These are phyloP conservation scores for Hansenula sp. DNA, from an alignment of 1,139 yeast species.

Conservation along the genomic window DNA sequence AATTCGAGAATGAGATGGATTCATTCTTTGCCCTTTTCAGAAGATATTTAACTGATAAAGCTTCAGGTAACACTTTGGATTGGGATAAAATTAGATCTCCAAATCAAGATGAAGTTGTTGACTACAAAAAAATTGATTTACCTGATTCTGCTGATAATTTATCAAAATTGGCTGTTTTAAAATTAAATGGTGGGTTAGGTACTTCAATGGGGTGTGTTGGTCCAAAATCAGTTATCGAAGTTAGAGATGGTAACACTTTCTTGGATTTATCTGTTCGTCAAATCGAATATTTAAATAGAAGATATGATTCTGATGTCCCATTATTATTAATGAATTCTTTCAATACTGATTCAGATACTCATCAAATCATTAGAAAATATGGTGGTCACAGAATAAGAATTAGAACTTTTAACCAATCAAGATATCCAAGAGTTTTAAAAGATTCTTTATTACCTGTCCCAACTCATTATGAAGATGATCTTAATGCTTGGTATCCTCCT, in stretches of 20 bases:
- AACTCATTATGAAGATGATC: conserved; percentile 61
- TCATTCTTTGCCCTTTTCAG: conserved; percentile 90
- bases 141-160: conserved; percentile 47
- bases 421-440: conserved; percentile 92
- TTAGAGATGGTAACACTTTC: conserved; percentile 96
- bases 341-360: conserved; percentile 96
- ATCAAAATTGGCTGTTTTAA: conserved; percentile 86
- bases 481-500: conserved; percentile 96
- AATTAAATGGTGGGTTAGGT: conserved; percentile 96
- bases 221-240: conserved; percentile 96
- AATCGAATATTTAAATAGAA: conserved; percentile 91
- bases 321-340: conserved; percentile 96
- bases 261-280: conserved; percentile 94
- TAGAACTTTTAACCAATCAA: conserved; percentile 93
- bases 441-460: conserved; percentile 96
- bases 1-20: conserved; percentile 92
- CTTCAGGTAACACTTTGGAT: conserved; percentile 76
- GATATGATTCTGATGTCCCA: conserved; percentile 90
- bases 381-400: conserved; percentile 95
- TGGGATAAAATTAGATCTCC: conserved; percentile 98
- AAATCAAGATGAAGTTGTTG: conserved; percentile 79
- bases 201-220: conserved; percentile 99
- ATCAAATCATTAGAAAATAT: conserved; percentile 91
- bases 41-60: conserved; percentile 86
- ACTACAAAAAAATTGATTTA: conserved; percentile 48